These are phyloP conservation scores for Morella rubra DNA, from an alignment of 306 rosid genomes.

Conservation along the genomic window DNA sequence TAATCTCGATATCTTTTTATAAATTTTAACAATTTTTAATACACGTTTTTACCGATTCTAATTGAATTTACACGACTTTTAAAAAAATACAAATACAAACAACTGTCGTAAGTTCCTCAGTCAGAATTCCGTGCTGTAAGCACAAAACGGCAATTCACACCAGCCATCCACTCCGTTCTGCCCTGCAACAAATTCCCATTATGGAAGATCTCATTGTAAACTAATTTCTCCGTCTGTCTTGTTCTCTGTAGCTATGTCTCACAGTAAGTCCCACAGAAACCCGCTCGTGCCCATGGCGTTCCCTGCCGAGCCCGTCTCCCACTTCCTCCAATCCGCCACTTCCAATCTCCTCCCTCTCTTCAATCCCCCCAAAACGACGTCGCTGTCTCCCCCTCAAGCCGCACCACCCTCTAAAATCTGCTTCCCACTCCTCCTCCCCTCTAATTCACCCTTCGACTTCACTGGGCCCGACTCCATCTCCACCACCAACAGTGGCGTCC, in stretches of 20 bases:
- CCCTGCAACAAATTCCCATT: too few species aligned
- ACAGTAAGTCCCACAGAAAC: background rate
- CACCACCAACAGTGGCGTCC: constrained; percentile 24
- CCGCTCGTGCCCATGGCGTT: constrained; percentile 2
- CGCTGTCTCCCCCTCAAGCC: constrained; percentile 17
- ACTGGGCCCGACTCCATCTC: constrained; percentile 42
- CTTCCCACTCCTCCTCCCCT: constrained; percentile 47
- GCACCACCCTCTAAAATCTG: constrained; percentile 28
- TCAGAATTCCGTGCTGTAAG: too few species aligned
- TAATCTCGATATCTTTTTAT: too few species aligned
- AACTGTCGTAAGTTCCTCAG: too few species aligned
- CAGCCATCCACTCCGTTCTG: too few species aligned
- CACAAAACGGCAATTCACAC: too few species aligned
- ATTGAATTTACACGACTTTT: too few species aligned
- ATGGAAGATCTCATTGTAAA: too few species aligned
- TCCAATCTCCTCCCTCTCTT: constrained; percentile 58
- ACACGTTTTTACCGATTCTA: too few species aligned
- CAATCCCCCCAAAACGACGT: constrained; percentile 32
- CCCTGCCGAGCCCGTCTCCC: constrained; percentile 39
- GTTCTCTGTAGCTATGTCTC: background rate
- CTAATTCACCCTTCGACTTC: constrained; percentile 29
- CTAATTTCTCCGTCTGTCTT: background rate
- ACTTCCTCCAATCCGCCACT: constrained; percentile 57
- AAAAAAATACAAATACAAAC: too few species aligned
- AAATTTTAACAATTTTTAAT: too few species aligned